Evolutionary conservation across 805 yeast genomes (phyloP).

Genomic region (Metschnikowia corniflorae): DNA sequence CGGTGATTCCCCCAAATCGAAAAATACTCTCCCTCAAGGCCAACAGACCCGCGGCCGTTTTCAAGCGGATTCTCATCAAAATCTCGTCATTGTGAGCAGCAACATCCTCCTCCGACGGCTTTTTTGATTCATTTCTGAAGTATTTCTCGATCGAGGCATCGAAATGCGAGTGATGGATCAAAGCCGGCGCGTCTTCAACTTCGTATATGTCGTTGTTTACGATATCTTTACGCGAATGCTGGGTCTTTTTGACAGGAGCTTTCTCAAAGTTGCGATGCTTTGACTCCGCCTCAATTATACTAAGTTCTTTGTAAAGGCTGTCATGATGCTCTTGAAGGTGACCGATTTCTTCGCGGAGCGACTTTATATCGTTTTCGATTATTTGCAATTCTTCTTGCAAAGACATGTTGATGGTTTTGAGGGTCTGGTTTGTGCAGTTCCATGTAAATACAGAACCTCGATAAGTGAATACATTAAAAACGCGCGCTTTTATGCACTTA

Average conservation of each 20-base stretch:
- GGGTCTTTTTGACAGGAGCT: constrained; percentile 3
- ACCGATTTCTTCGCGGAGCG: constrained; percentile 12
- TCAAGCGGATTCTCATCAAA: constrained; percentile 10
- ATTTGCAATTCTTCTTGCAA: constrained; percentile 10
- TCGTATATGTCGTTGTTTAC: constrained; percentile 1
- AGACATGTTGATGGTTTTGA: constrained; percentile 8
- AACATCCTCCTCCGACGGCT: background rate
- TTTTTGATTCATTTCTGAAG: constrained; percentile 6
- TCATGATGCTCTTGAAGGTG: constrained; percentile 14
- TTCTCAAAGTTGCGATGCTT: constrained; percentile 10
- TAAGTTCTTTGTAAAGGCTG: constrained; percentile 11
- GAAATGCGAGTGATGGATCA: constrained; percentile 17
- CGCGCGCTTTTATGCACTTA: no score
- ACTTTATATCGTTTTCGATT: constrained; percentile 11
- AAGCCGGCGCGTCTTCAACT: constrained; percentile 16
- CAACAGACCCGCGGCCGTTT: constrained; percentile 10
- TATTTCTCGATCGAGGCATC: constrained; percentile 17
- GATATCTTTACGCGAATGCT: background rate
- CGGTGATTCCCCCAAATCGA: constrained; percentile 49
- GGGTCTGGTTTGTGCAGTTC: no score
- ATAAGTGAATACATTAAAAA: no score
- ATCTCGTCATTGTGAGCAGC: constrained; percentile 2
- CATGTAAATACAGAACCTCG: no score
- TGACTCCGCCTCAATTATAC: constrained; percentile 15
- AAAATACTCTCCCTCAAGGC: constrained; percentile 43